Evolutionary conservation across 176 grass and related monocot genomes (phyloP), one percentile per base, ranked within the genome.

Genomic region (Aechmea fasciata): DNA sequence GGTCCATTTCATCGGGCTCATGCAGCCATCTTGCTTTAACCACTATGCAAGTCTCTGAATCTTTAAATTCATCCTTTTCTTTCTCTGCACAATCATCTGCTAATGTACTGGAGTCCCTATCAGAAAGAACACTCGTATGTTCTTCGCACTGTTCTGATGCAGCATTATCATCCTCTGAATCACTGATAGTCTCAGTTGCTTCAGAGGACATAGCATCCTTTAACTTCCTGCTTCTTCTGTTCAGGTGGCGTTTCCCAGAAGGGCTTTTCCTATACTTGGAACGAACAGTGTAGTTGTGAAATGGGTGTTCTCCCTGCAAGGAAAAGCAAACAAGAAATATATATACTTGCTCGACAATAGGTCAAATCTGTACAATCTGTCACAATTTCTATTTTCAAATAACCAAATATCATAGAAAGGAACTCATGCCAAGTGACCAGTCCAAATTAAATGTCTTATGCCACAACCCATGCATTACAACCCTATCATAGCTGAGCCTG

Each of bases 281-380:
- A 72, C 94, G 77, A 64, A 82, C 79, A 23, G 90, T 99, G 80
- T 99, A 99, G 71, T 99, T 99, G 78, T 99, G 94, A 78, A 99
- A 97, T 67, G 89, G 84, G 77, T 93, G 78, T 48, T 97, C 91
- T 79, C 89, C 89, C 89, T 93, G 55, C 76, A 89, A 63, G 49
- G 23, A 50, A 61, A 69, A 57, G 28, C 25, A 62, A 11, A 11
- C 67, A 17, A 53, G 11, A 23, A 48, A 10, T 22, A 68, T 11
- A 11, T n/a, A 47, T 24, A 4, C 23, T 55, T 48, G 18, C 28
- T 52, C 33, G 11, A 13, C 49, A 24, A 26, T 23, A 51, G 68
- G 8, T 67, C 65, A 67, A 41, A 49, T 19, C 55, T 22, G 55
- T 61, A 61, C 17, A 61, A 9, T 41, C 3, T 41, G 4, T 41